phyloP scores from a whole-genome alignment of 2,329 filamentous ascomycete species.

The Aspergillus arachidicola region DNA sequence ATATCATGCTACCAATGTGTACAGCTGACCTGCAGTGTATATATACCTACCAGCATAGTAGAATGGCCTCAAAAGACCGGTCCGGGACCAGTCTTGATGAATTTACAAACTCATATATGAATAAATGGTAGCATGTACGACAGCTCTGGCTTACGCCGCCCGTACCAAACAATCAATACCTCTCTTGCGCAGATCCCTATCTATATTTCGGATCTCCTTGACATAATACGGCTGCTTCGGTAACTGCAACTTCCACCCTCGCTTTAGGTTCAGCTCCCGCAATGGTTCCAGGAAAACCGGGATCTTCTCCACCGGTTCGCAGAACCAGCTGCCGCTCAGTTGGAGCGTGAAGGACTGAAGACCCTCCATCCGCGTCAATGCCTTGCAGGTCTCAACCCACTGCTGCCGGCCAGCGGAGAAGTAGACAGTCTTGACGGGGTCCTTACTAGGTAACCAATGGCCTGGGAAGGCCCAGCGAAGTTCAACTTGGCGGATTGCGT shows the following conservation, averaged over 20 bases:
- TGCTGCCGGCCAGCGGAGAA: constrained; percentile 40
- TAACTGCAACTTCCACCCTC: constrained; percentile 34
- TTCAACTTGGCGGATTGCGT: constrained; percentile 35
- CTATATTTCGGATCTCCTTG: constrained; percentile 32
- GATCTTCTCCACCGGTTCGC: constrained; percentile 39
- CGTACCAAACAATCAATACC: constrained; percentile 37
- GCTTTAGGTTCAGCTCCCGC: constrained; percentile 26
- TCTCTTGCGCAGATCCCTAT: constrained; percentile 32
- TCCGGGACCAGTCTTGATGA: not conserved
- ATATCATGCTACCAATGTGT: not conserved
- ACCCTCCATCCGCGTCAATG: constrained; percentile 25
- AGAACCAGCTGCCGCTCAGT: constrained; percentile 39
- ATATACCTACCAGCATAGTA: not conserved
- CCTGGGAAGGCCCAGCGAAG: constrained; percentile 44
- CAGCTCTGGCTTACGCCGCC: constrained; percentile 7
- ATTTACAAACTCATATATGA: not conserved
- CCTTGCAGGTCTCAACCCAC: constrained; percentile 40
- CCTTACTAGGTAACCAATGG: constrained; percentile 44
- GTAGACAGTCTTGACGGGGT: constrained; percentile 42
- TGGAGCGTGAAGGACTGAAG: constrained; percentile 36
- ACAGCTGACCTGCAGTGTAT: not conserved
- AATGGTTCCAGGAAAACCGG: constrained; percentile 40
- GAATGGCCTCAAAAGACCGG: not conserved
- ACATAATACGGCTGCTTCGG: constrained; percentile 39
- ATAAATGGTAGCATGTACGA: not conserved